Base-by-base conservation (phyloP, 2,329 filamentous ascomycete species). In the Pseudogymnoascus sp. region DNA sequence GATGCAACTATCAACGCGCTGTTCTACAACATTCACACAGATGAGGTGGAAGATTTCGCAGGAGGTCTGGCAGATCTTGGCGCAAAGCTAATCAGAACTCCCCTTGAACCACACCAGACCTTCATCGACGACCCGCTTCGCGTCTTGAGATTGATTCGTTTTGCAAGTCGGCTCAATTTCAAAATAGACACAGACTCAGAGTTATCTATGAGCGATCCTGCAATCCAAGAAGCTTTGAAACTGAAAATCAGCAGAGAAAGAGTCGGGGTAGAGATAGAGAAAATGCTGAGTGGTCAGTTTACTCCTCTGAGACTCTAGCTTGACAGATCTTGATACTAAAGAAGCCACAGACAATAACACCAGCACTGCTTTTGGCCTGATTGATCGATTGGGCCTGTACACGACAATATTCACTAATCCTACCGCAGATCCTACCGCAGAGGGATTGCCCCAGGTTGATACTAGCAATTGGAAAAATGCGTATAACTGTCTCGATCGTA, bases 1-100 rank as follows among this genome's bases (percentile, higher is more conserved):
- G 92, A 99, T 76, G 92, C 92, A 19, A 96, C 91, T 0, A 85
- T 97, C 63, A 99, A 99, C 71, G 90, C 94, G 21, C 82, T 99
- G 63, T 97, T 97, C 74, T 97, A 94, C 77, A 97, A 97, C 67
- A 76, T 99, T 37, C 85, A 92, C 68, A 90, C 86, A 0, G 81
- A 83, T 33, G 68, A 80, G 61, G 81, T 97, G 34, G 92, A 97
- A 72, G 94, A 99, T 71, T 88, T 95, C 63, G 95, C 90, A 0
- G 81, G 81, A 6, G 92, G 94, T 0, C 75, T 95, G 34, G 70
- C 80, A 6, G 92, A 97, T 69, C 83, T 97, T 82, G 72, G 79
- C 33, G 75, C 77, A 1, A 82, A 82, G 62, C 76, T 92, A 57
- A 91, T 99, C 64, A 82, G 88, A 59, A 97, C 94, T 2, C 92